Conservation (phyloP, 2,329 filamentous ascomycete genomes). For the Paramyrothecium sp. region DNA sequence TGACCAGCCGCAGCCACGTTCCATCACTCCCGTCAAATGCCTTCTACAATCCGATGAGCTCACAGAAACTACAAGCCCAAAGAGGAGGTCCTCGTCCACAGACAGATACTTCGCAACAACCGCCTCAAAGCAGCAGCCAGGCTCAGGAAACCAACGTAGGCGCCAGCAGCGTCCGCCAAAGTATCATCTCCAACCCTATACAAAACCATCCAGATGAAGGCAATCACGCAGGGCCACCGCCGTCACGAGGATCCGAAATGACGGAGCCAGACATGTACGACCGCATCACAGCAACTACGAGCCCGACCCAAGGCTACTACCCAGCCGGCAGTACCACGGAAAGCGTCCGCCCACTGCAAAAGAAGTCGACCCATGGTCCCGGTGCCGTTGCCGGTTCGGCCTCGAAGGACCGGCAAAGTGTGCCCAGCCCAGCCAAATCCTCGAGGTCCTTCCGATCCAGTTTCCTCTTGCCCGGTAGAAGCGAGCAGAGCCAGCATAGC, state of each 20-base stretch:
- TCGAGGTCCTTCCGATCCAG: slow-evolving; percentile 75
- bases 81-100: slow-evolving; percentile 57
- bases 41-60: slow-evolving; percentile 97
- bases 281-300: slow-evolving; percentile 70
- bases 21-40: slow-evolving; percentile 85
- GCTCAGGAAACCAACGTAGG: slow-evolving; percentile 43
- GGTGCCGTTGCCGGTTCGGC: neutral
- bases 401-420: slow-evolving; percentile 37
- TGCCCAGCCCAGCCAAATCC: slow-evolving; percentile 65
- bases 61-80: slow-evolving; percentile 89
- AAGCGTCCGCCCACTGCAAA: slow-evolving; percentile 75
- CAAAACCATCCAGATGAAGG: slow-evolving; percentile 42
- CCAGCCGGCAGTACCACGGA: slow-evolving; percentile 66
- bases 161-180: slow-evolving; percentile 49
- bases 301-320: slow-evolving; percentile 62
- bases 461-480: slow-evolving; percentile 64
- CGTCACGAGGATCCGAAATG: slow-evolving; percentile 77
- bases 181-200: slow-evolving; percentile 52
- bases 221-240: slow-evolving; percentile 51
- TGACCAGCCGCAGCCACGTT: slow-evolving; percentile 81
- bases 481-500: slow-evolving; percentile 45
- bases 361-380: slow-evolving; percentile 24
- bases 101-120: slow-evolving; percentile 31
- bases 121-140: slow-evolving; percentile 17
- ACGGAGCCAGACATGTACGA: slow-evolving; percentile 73